A percentile compares a stretch with the other conserved stretches of the same genome.
Conservation (phyloP, 148 eudicot genomes). For the Camellia lanceoleosa region DNA sequence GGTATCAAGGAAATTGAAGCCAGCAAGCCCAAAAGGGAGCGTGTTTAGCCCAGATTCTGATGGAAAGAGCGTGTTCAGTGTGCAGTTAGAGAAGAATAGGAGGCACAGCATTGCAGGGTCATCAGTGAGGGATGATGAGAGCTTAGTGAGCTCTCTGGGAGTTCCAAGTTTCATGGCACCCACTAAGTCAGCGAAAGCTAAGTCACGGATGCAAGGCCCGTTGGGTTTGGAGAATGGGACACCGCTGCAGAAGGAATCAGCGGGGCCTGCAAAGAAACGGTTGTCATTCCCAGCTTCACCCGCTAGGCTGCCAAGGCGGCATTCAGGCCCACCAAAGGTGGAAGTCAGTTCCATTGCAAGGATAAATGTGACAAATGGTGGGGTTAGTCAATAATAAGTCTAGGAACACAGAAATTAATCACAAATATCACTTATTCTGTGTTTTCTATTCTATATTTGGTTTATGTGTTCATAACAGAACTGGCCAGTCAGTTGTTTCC, state of each 20-base stretch:
- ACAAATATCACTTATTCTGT: too few relatives aligned
- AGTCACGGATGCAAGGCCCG: constrained; percentile 46
- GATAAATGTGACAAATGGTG: constrained; percentile 15
- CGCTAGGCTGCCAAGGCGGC: constrained; percentile 59
- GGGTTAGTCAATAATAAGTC: not conserved
- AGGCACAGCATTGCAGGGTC: constrained; percentile 66
- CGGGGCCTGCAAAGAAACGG: constrained; percentile 54
- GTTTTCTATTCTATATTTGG: too few relatives aligned
- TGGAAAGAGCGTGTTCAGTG: constrained; percentile 43
- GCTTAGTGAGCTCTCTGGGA: constrained; percentile 65
- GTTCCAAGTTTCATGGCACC: constrained; percentile 87
- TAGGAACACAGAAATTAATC: too few relatives aligned
- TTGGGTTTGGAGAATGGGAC: constrained; percentile 44
- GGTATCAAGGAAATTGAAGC: constrained; percentile 35
- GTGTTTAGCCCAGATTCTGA: constrained; percentile 55
- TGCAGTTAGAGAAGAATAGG: constrained; percentile 53
- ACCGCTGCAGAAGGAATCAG: constrained; percentile 44
- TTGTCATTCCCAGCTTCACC: constrained; percentile 68
- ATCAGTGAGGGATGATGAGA: constrained; percentile 70
- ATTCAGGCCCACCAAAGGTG: constrained; percentile 47
- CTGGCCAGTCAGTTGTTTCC: not conserved
- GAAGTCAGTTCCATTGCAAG: constrained; percentile 20
- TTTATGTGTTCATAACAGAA: too few relatives aligned
- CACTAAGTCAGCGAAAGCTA: constrained; percentile 76
- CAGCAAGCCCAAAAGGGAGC: constrained; percentile 46